These are phyloP conservation scores for Ascochyta clinopodiicola DNA, from an alignment of 2,329 filamentous ascomycete species.

Conservation along the genomic window DNA sequence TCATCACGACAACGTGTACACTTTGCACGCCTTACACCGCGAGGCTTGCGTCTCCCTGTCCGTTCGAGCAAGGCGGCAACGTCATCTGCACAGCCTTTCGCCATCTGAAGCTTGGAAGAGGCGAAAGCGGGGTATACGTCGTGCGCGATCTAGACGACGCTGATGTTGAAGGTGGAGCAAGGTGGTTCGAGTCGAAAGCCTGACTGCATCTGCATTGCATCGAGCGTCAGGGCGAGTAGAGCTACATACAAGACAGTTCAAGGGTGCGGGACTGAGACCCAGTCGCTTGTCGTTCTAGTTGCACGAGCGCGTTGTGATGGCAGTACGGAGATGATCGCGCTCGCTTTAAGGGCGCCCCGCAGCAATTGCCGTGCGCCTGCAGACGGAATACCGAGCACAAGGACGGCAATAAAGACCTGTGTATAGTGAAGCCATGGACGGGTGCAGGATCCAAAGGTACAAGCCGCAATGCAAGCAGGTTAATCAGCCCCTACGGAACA, in stretches of 20 bases:
- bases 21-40: conserved; percentile 3
- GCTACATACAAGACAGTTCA: neutral
- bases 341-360: neutral
- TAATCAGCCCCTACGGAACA: no score
- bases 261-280: neutral
- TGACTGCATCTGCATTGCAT: conserved; percentile 9
- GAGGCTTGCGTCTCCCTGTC: conserved; percentile 2
- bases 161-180: neutral
- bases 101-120: neutral
- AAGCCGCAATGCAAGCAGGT: neutral
- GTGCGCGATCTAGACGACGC: conserved; percentile 2
- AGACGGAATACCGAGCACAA: neutral
- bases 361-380: neutral
- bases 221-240: conserved; percentile 7
- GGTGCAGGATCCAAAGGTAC: neutral
- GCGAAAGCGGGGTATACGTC: conserved; percentile 9
- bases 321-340: neutral
- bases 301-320: neutral
- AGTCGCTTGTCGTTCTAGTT: neutral
- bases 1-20: conserved; percentile 2
- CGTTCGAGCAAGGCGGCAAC: conserved; percentile 3
- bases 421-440: neutral
- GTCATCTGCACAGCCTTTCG: neutral
- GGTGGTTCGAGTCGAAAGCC: neutral
- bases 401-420: neutral